These are phyloP conservation scores for Tylopilus balloui DNA, from an alignment of 768 basidiomycete genomes.

Conservation along the genomic window DNA sequence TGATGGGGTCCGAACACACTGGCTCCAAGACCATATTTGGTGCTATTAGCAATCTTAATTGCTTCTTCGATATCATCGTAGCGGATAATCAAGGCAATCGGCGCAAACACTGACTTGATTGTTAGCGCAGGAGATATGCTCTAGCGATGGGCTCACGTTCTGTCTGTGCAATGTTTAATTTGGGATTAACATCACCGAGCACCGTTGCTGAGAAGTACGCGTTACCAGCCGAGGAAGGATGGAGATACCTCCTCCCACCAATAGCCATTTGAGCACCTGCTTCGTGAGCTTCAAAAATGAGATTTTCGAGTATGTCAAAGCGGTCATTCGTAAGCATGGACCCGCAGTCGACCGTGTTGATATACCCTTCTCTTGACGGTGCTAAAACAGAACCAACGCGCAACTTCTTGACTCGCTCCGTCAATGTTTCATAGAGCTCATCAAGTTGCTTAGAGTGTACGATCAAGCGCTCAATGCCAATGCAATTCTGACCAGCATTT, in stretches of 20 bases:
- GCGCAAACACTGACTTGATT: conserved; percentile 78
- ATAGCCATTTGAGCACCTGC: conserved; percentile 59
- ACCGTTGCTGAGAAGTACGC: conserved; percentile 87
- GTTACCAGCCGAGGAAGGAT: conserved; percentile 65
- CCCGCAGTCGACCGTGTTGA: conserved; percentile 77
- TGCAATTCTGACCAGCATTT: conserved; percentile 94
- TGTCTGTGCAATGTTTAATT: conserved; percentile 71
- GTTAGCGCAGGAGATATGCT: conserved; percentile 10
- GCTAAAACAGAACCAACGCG: conserved; percentile 77
- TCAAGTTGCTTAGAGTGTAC: conserved; percentile 79
- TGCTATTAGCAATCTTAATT: conserved; percentile 82
- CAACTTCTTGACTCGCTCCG: conserved; percentile 59
- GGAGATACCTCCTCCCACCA: conserved; percentile 64
- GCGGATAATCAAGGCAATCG: conserved; percentile 80
- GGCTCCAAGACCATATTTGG: conserved; percentile 86
- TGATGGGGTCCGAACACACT: conserved; percentile 91
- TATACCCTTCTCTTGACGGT: conserved; percentile 60
- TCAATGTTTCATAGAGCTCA: conserved; percentile 61
- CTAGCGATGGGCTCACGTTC: conserved; percentile 51
- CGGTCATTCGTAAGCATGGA: conserved; percentile 78
- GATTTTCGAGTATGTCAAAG: conserved; percentile 61
- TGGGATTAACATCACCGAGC: conserved; percentile 67
- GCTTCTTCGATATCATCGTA: conserved; percentile 85
- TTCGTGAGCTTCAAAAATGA: conserved; percentile 65
- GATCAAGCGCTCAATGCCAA: conserved; percentile 91